These are phyloP conservation scores for Paxillus ammoniavirescens DNA, from an alignment of 768 basidiomycete genomes.

Conservation along the genomic window DNA sequence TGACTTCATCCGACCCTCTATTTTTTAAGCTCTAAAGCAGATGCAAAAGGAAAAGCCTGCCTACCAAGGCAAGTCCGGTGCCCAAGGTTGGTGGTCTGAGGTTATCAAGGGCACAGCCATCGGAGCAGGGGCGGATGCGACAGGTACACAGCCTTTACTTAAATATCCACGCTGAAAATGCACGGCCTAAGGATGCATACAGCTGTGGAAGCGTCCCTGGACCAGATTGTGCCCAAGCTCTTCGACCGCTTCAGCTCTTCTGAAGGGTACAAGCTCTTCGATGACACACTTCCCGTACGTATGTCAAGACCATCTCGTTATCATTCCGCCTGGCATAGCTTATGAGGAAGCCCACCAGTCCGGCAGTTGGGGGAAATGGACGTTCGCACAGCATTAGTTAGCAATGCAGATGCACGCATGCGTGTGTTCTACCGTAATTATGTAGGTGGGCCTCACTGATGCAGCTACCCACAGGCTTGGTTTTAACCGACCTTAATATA, in stretches of 20 bases:
- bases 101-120: slow-evolving; percentile 74
- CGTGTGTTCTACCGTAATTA: slow-evolving; percentile 41
- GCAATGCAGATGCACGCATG: slow-evolving; percentile 73
- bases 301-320: slow-evolving; percentile 9
- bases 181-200: slow-evolving; percentile 16
- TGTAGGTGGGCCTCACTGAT: slow-evolving; percentile 2
- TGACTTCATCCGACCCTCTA: background rate
- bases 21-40: slow-evolving; percentile 41
- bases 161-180: slow-evolving; percentile 17
- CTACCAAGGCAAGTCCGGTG: slow-evolving; percentile 47
- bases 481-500: slow-evolving; percentile 59
- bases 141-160: slow-evolving; percentile 36
- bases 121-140: slow-evolving; percentile 66
- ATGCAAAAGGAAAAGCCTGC: slow-evolving; percentile 59
- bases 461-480: slow-evolving; percentile 36
- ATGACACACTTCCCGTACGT: slow-evolving; percentile 52
- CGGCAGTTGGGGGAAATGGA: slow-evolving; percentile 42
- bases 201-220: slow-evolving; percentile 56
- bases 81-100: slow-evolving; percentile 71
- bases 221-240: slow-evolving; percentile 58
- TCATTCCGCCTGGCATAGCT: slow-evolving; percentile 2
- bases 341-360: slow-evolving; percentile 33
- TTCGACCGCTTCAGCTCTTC: slow-evolving; percentile 66
- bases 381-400: slow-evolving; percentile 58
- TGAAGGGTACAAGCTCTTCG: slow-evolving; percentile 65